These are phyloP conservation scores for Clavispora santaluciae DNA, from an alignment of 805 yeast genomes.

Conservation along the genomic window DNA sequence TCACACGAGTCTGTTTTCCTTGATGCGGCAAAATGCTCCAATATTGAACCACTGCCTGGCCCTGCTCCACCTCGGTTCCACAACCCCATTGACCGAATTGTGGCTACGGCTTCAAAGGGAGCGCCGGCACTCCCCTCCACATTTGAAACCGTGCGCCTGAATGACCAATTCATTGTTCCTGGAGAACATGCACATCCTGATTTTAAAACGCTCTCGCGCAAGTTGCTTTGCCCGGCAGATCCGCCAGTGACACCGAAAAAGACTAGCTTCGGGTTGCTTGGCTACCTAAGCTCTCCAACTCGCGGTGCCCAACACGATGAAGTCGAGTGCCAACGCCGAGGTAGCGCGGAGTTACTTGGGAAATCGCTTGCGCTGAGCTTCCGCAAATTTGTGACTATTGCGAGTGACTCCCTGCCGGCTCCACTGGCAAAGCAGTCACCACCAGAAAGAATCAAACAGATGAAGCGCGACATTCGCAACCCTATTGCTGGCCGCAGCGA, in stretches of 20 bases:
- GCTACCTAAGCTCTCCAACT: slow-evolving; percentile 16
- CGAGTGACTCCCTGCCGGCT: slow-evolving; percentile 3
- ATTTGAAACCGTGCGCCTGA: slow-evolving; percentile 26
- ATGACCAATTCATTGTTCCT: slow-evolving; percentile 1
- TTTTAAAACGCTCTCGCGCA: slow-evolving; percentile 14
- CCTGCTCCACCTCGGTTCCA: slow-evolving; percentile 21
- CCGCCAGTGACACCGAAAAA: slow-evolving; percentile 8
- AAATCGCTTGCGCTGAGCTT: slow-evolving; percentile 29
- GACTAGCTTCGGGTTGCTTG: slow-evolving; percentile 18
- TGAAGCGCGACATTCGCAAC: slow-evolving; percentile 10
- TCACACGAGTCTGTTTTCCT: slow-evolving; percentile 23
- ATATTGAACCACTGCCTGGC: slow-evolving; percentile 1
- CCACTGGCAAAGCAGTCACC: slow-evolving; percentile 5
- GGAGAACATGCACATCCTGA: slow-evolving; percentile 3
- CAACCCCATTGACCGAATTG: slow-evolving; percentile 25
- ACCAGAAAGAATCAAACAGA: slow-evolving; percentile 14
- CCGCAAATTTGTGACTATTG: slow-evolving; percentile 18
- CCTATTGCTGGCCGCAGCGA: slow-evolving; percentile 28
- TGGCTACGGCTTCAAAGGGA: slow-evolving; percentile 11
- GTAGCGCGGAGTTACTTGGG: slow-evolving; percentile 20
- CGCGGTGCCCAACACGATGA: slow-evolving; percentile 6
- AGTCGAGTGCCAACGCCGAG: background rate
- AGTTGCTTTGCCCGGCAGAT: slow-evolving; percentile 4
- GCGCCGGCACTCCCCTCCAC: slow-evolving; percentile 22
- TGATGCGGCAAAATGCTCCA: background rate